Evolutionary conservation across 2,329 filamentous ascomycete species (phyloP).

Genomic region (Sporothrix humicola): DNA sequence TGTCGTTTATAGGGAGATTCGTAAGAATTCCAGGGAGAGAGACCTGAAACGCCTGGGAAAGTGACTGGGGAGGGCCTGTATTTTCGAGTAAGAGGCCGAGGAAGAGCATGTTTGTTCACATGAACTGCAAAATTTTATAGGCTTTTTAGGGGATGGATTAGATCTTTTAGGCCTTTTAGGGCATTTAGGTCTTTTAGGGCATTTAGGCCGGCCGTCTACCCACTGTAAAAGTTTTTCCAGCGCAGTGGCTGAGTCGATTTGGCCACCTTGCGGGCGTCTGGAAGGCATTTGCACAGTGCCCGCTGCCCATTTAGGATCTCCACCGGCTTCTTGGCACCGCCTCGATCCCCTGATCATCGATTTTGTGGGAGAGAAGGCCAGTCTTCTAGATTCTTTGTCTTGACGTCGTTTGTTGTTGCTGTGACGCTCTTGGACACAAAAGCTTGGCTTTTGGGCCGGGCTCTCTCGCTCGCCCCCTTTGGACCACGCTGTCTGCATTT

Average conservation of each 20-base stretch:
- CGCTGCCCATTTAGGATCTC: neutral
- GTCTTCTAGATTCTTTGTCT: neutral
- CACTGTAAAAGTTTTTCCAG: conserved; percentile 19
- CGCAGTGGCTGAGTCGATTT: neutral
- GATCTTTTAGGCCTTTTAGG: neutral
- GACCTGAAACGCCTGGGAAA: too few species aligned
- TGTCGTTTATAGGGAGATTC: neutral
- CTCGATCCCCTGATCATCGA: conserved; percentile 22
- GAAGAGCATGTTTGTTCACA: neutral
- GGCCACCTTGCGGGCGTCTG: neutral
- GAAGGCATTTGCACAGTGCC: neutral
- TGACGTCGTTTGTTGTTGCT: neutral
- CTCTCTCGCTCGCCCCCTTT: neutral
- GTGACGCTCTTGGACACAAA: neutral
- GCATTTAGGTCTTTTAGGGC: neutral
- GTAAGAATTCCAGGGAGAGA: too few species aligned
- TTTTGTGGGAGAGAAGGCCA: too few species aligned
- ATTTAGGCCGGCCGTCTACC: neutral
- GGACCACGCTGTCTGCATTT: neutral
- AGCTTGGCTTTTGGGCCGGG: neutral
- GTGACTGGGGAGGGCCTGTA: neutral
- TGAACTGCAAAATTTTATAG: neutral
- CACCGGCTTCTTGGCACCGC: conserved; percentile 23
- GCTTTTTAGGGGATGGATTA: neutral
- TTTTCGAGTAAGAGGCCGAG: too few species aligned